Conservation (phyloP, 2,329 filamentous ascomycete species). For the Claviceps cyperi region DNA sequence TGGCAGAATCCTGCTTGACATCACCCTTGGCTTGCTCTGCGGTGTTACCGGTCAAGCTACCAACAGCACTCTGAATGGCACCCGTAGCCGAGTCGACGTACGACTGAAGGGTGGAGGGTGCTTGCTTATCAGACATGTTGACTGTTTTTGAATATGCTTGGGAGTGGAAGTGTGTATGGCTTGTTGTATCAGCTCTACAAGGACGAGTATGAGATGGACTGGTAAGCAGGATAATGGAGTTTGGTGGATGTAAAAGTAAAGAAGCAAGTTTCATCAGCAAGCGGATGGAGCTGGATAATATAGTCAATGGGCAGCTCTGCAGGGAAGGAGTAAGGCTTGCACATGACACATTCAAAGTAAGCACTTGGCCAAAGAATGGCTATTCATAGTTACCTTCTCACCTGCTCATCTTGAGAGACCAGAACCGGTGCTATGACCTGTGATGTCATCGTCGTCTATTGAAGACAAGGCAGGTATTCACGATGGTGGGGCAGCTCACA, state of each 20-base stretch:
- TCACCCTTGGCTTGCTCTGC: slow-evolving; percentile 53
- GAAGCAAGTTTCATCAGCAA: not conserved
- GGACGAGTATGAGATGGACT: not conserved
- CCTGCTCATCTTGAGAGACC: not conserved
- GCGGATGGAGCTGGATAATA: slow-evolving; percentile 1
- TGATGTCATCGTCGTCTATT: slow-evolving; percentile 4
- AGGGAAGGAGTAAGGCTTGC: not conserved
- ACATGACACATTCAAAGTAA: not conserved
- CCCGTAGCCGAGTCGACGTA: slow-evolving; percentile 61
- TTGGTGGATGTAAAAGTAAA: not conserved
- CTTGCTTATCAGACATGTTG: slow-evolving; percentile 16
- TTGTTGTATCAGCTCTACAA: not conserved
- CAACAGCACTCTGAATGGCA: slow-evolving; percentile 56
- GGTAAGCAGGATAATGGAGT: not conserved
- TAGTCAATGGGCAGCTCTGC: not conserved
- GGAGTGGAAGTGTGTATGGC: not conserved
- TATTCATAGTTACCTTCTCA: not conserved
- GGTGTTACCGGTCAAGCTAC: slow-evolving; percentile 57
- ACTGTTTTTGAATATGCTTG: not conserved
- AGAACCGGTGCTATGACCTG: not conserved
- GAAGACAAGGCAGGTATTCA: not conserved
- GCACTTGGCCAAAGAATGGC: slow-evolving; percentile 1
- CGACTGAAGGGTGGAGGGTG: slow-evolving; percentile 63
- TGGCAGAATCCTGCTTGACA: slow-evolving; percentile 47
- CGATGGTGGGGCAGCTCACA: not conserved